phyloP scores from a whole-genome alignment of 1,284 basidiomycete genomes.

The Trichosporon coremiiforme region DNA sequence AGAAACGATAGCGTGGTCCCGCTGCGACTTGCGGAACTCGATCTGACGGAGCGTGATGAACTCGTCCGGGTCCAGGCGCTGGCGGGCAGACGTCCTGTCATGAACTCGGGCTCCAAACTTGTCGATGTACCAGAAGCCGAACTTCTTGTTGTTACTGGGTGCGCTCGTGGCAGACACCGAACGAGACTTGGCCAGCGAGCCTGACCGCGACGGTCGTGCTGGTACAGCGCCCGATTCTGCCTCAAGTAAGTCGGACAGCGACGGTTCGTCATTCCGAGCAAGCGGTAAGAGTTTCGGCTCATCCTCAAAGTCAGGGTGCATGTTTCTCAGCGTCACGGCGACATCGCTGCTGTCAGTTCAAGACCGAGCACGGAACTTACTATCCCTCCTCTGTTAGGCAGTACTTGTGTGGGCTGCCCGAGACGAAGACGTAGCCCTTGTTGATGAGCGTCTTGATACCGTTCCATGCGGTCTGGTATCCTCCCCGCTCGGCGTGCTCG shows the following conservation, averaged over 20 bases:
- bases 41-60: constrained; percentile 49
- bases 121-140: constrained; percentile 56
- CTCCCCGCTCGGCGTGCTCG: constrained; percentile 49
- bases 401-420: constrained; percentile 51
- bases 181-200: not conserved
- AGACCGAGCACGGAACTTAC: too few relatives aligned
- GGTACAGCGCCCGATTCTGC: constrained; percentile 3
- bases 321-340: constrained; percentile 39
- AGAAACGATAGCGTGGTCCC: constrained; percentile 39
- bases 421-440: constrained; percentile 50
- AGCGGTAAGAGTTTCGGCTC: constrained; percentile 32
- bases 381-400: constrained; percentile 54
- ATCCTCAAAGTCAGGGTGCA: constrained; percentile 42
- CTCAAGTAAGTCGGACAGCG: not conserved
- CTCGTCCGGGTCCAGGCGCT: constrained; percentile 44
- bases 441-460: constrained; percentile 51
- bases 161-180: not conserved
- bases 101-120: constrained; percentile 22
- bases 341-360: constrained; percentile 44
- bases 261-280: not conserved
- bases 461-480: constrained; percentile 52
- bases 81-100: not conserved
- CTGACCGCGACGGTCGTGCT: not conserved
- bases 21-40: constrained; percentile 43
- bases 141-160: constrained; percentile 27